Conservation (phyloP, 768 basidiomycete genomes). For the Suillus fuscotomentosus region DNA sequence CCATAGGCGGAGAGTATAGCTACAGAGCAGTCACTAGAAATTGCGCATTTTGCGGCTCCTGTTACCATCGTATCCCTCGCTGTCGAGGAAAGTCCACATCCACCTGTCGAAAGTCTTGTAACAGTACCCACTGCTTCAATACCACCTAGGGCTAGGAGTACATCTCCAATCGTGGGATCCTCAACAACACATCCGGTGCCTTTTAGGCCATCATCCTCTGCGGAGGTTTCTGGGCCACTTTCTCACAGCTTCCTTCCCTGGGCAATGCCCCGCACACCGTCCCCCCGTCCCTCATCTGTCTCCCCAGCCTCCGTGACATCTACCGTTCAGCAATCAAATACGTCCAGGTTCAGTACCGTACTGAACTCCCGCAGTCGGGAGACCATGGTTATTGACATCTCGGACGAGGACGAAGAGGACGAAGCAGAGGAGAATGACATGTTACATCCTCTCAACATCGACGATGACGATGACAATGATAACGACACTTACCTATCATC, state of each 20-base stretch:
- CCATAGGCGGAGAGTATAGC: slow-evolving; percentile 14
- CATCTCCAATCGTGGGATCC: neutral
- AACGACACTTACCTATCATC: neutral
- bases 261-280: slow-evolving; percentile 4
- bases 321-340: slow-evolving; percentile 2
- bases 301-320: slow-evolving; percentile 4
- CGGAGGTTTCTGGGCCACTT: slow-evolving; percentile 11
- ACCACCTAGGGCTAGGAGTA: slow-evolving; percentile 2
- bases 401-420: slow-evolving; percentile 24
- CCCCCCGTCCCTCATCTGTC: slow-evolving; percentile 1
- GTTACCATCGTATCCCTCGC: neutral
- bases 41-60: neutral
- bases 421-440: slow-evolving; percentile 9
- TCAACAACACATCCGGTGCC: neutral
- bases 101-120: neutral
- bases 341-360: slow-evolving; percentile 27
- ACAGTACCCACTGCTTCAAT: slow-evolving; percentile 6
- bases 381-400: slow-evolving; percentile 31
- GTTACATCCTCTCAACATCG: neutral
- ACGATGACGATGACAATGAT: slow-evolving; percentile 1
- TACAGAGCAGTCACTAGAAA: slow-evolving; percentile 1
- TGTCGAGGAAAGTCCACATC: neutral
- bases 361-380: slow-evolving; percentile 22
- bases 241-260: neutral
- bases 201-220: slow-evolving; percentile 1